Evolutionary conservation across 805 yeast genomes (phyloP), one percentile per base, ranked within the genome.

Genomic region (Yamadazyma insecticola): DNA sequence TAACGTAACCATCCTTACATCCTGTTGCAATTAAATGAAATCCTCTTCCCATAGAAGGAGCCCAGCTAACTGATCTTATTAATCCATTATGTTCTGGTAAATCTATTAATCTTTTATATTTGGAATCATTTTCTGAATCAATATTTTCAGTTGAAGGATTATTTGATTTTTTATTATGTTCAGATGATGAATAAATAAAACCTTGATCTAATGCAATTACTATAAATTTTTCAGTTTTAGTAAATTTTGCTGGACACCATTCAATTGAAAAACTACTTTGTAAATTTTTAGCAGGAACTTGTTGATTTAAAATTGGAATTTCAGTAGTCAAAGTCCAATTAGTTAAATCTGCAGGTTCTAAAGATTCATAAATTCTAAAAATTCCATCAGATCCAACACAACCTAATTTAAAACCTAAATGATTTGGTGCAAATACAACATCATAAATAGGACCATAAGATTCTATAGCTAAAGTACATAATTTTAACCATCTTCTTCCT

Each of bases 11-110:
- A 54, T 92, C 99, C 53, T 88, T 88, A 53, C 96, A 88, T 4
- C 94, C 97, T 0, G 97, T 90, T 1, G 99, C 97, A 25, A 92
- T 68, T 28, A 89, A 63, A 46, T 90, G 95, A 53, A 76, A 85
- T 41, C 81, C 77, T 44, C 96, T 67, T 2, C 97, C 97, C 81
- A 89, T 85, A 0, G 94, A 77, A 3, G 97, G 96, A 0, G 97
- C 97, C 98, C 98, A 90, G 18, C 89, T 72, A 4, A 89, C 86
- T 12, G 88, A 82, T 48, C 97, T 68, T 20, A 90, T 86, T 24
- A 90, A 67, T 2, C 95, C 96, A 32, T 74, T 71, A 52, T 89
- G 97, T 23, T 87, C 96, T 2, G 88, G 83, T 15, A 90, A 63
- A 38, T 74, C 75, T 20, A 82, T 76, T 0, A 77, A 77, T 32